Evolutionary conservation across 2,329 filamentous ascomycete species (phyloP), one percentile per base, ranked within the genome.

Genomic region (Aureobasidium sp.): DNA sequence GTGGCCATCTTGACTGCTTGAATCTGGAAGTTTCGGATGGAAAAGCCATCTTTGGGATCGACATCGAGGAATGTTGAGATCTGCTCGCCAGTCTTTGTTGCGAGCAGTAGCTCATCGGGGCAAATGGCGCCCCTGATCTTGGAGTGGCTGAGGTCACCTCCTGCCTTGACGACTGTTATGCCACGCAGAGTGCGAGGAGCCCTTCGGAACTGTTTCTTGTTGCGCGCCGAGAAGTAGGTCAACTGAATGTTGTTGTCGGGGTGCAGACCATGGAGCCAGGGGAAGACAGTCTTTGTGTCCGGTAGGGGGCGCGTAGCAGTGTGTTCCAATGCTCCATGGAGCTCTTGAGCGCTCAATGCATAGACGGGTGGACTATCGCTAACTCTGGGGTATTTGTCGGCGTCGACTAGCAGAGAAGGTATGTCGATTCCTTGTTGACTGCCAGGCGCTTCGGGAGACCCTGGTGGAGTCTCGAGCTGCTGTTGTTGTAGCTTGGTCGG

Each of bases 11-110:
- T 99, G 63, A 89, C 89, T 0, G 90, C 83, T 74, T 99, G 94
- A 42, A 97, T 97, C 69, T 97, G 93, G 71, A 99, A 99, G 73
- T 97, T 97, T 49, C 94, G 85, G 47, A 97, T 92, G 5, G 91
- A 96, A 71, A 97, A 97, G 9, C 94, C 94, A 66, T 96, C 90
- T 61, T 79, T 83, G 1, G 94, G 94, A 70, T 99, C 94, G 44
- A 87, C 82, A 47, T 96, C 90, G 64, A 91, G 77, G 70, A 99
- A 96, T 24, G 85, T 81, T 48, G 82, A 75, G 17, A 76, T 69
- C 27, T 75, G 75, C 14, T 78, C 74, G n/a, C 74, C 71, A n/a
- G 69, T 71, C 2, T 73, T 64, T 47, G 67, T 68, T 0, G 78
- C 68, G 40, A 85, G 81, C 62, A 97, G 74, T 48, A 97, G 81